A percentile compares a stretch with the other conserved stretches of the same genome.
These are phyloP conservation scores for Tritrichomonas foetus DNA, from an alignment of 208 protist species.

Conservation along the genomic window DNA sequence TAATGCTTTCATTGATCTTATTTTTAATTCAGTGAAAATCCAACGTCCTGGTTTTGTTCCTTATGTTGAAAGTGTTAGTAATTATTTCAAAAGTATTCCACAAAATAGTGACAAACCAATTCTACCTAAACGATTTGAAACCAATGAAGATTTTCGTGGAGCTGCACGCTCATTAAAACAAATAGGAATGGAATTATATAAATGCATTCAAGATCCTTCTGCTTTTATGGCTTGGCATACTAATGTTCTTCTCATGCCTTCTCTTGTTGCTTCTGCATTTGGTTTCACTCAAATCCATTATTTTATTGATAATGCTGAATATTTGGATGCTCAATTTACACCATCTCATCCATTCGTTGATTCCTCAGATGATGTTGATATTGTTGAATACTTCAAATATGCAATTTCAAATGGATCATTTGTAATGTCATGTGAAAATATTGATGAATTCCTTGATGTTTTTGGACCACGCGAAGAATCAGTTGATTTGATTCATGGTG, in stretches of 20 bases:
- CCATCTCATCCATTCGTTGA: background rate
- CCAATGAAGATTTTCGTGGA: background rate
- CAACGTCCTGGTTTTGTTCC: background rate
- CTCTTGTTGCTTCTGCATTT: background rate
- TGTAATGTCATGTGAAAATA: background rate
- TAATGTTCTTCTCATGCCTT: background rate
- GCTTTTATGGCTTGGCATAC: background rate
- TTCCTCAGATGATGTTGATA: background rate
- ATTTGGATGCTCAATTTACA: background rate
- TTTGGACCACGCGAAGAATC: background rate
- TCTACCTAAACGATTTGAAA: background rate
- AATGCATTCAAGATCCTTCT: background rate
- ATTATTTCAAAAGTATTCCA: background rate
- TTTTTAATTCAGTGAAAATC: background rate
- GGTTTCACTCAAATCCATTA: background rate
- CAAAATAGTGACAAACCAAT: background rate
- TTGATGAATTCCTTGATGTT: background rate
- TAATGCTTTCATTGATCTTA: background rate
- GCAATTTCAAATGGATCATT: background rate
- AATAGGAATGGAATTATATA: background rate
- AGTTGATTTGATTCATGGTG: background rate
- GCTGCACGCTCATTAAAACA: background rate
- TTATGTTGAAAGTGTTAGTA: background rate
- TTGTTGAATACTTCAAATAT: background rate
- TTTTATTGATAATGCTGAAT: background rate